A percentile compares a stretch with the other conserved stretches of the same genome.
Evolutionary conservation across 257 asterid species (phyloP).

Genomic region (Pogostemon cablin): DNA sequence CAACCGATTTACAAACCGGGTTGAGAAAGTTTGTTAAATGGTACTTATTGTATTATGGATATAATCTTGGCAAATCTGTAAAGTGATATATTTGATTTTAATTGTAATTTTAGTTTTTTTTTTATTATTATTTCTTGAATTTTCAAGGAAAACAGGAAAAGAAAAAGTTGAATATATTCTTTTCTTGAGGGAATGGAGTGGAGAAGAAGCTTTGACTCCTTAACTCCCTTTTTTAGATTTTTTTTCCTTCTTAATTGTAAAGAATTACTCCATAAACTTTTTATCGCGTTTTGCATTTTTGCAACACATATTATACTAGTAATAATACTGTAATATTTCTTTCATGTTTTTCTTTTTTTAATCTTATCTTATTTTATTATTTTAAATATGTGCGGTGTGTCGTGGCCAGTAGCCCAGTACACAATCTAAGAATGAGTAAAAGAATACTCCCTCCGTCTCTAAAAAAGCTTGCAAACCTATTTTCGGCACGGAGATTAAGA

Average conservation of each 20-base stretch:
- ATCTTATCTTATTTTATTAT: no score
- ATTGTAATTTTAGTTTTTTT: background rate
- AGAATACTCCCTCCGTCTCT: no score
- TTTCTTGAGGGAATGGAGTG: constrained; percentile 44
- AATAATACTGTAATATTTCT: no score
- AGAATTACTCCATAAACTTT: constrained; percentile 36
- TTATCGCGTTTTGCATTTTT: constrained; percentile 18
- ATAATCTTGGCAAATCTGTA: constrained; percentile 62
- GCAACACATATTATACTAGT: background rate
- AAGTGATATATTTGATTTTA: constrained; percentile 32
- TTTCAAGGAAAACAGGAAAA: constrained; percentile 29
- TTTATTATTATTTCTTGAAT: background rate
- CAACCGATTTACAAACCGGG: constrained; percentile 86
- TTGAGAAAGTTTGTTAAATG: constrained; percentile 76
- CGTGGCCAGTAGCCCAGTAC: no score
- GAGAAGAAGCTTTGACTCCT: constrained; percentile 32
- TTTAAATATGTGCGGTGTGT: no score
- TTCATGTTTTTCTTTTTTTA: no score
- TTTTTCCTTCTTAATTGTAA: constrained; percentile 36
- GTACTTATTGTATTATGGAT: constrained; percentile 70
- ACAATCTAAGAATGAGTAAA: no score
- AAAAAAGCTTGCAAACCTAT: no score
- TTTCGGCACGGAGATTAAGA: no score
- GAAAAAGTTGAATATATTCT: constrained; percentile 40
- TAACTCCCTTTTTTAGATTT: constrained; percentile 30